Conservation (phyloP, 1,139 yeast genomes). For the Diutina neorugosa region DNA sequence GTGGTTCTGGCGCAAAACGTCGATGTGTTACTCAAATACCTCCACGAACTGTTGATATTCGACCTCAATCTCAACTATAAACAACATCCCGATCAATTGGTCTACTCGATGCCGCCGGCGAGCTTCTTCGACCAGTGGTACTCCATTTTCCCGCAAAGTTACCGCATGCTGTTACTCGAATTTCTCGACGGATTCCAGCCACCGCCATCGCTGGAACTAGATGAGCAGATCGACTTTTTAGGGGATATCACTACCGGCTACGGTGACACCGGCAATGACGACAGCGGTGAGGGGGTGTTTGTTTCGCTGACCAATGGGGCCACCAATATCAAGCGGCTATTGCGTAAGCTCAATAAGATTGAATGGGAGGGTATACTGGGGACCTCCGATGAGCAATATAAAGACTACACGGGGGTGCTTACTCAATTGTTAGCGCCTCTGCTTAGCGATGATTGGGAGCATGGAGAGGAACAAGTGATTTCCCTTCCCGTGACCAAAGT, state of each 20-base stretch:
- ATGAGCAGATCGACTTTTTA: slow-evolving; percentile 2
- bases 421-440: neutral
- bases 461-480: slow-evolving; percentile 8
- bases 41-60: slow-evolving; percentile 24
- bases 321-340: neutral
- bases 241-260: slow-evolving; percentile 3
- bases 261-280: neutral
- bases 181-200: slow-evolving; percentile 10
- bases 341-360: neutral
- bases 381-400: neutral
- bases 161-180: slow-evolving; percentile 22
- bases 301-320: neutral
- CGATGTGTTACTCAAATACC: slow-evolving; percentile 21
- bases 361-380: slow-evolving; percentile 4
- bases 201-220: neutral
- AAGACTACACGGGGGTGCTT: neutral
- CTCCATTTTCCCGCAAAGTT: slow-evolving; percentile 21
- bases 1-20: slow-evolving; percentile 15
- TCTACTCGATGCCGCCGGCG: neutral
- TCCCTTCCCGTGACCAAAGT: slow-evolving; percentile 16
- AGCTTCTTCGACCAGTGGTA: slow-evolving; percentile 10
- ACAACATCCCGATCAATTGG: slow-evolving; percentile 6
- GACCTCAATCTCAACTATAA: slow-evolving; percentile 21
- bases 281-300: neutral
- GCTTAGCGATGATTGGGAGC: neutral